These are phyloP conservation scores for Cardamine occulta DNA, from an alignment of 345 rosid species.

Conservation along the genomic window DNA sequence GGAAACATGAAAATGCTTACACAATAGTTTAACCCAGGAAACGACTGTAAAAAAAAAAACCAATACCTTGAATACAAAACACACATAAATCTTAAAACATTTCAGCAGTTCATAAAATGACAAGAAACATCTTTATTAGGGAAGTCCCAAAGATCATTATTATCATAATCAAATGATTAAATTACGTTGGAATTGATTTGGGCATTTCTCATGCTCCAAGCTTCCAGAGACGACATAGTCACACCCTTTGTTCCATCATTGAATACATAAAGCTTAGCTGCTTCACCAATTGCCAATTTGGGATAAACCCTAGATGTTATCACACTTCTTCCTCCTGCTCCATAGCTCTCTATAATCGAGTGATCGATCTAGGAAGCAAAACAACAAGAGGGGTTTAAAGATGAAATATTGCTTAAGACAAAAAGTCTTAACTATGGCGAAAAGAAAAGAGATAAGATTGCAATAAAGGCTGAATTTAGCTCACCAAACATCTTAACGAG, in stretches of 20 bases:
- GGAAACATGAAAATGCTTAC: neutral
- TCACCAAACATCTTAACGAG: slow-evolving; percentile 62
- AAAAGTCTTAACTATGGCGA: neutral
- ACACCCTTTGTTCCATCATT: slow-evolving; percentile 56
- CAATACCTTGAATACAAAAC: neutral
- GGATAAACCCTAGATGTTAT: slow-evolving; percentile 74
- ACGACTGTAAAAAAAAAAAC: neutral
- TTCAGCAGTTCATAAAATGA: slow-evolving; percentile 4
- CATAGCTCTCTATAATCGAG: slow-evolving; percentile 60
- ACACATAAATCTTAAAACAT: neutral
- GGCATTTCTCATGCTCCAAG: slow-evolving; percentile 73
- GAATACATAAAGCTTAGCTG: slow-evolving; percentile 49
- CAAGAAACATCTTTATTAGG: neutral
- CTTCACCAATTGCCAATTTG: slow-evolving; percentile 45
- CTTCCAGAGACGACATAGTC: slow-evolving; percentile 48
- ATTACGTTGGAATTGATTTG: slow-evolving; percentile 27
- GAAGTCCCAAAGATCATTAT: slow-evolving; percentile 16
- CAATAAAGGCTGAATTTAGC: slow-evolving; percentile 4
- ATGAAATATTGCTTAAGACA: neutral
- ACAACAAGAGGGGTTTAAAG: neutral
- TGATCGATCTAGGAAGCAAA: slow-evolving; percentile 50
- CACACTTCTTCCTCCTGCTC: slow-evolving; percentile 56
- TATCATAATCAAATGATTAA: neutral
- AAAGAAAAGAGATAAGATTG: neutral
- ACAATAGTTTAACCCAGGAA: slow-evolving; percentile 2